Conservation (phyloP, 169 alveolate genomes). For the Eimeria necatrix region DNA sequence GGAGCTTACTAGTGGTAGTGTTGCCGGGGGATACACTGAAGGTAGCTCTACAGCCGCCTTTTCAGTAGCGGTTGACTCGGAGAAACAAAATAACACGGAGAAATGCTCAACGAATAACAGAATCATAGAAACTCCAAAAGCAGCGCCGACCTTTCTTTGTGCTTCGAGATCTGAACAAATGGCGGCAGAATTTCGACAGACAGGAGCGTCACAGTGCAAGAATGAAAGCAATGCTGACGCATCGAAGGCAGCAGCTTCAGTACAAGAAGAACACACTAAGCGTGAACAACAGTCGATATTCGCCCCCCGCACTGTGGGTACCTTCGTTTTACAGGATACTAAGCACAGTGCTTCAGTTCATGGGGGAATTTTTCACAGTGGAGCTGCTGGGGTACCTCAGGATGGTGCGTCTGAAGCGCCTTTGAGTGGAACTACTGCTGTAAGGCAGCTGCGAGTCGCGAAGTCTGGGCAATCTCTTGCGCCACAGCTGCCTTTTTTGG, state of each 20-base stretch:
- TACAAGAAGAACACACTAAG: not conserved
- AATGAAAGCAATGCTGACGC: not conserved
- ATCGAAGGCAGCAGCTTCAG: not conserved
- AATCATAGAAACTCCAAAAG: no score
- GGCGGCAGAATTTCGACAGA: no score
- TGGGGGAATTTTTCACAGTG: not conserved
- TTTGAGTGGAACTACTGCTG: not conserved
- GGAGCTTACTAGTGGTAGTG: no score
- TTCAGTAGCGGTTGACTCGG: no score
- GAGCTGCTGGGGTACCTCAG: not conserved
- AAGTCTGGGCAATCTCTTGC: not conserved
- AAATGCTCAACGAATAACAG: no score
- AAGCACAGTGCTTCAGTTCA: not conserved
- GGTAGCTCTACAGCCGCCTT: no score
- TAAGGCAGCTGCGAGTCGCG: not conserved
- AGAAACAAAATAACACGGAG: no score
- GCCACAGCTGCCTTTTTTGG: slow-evolving; percentile 9
- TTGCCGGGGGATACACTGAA: no score
- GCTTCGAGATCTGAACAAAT: no score
- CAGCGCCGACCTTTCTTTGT: no score
- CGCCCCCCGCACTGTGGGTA: not conserved
- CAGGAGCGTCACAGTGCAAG: not conserved
- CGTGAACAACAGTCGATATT: not conserved
- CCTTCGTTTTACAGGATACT: not conserved
- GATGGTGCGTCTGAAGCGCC: not conserved